phyloP scores from a whole-genome alignment of 306 rosid species.

The Canavalia ensiformis region DNA sequence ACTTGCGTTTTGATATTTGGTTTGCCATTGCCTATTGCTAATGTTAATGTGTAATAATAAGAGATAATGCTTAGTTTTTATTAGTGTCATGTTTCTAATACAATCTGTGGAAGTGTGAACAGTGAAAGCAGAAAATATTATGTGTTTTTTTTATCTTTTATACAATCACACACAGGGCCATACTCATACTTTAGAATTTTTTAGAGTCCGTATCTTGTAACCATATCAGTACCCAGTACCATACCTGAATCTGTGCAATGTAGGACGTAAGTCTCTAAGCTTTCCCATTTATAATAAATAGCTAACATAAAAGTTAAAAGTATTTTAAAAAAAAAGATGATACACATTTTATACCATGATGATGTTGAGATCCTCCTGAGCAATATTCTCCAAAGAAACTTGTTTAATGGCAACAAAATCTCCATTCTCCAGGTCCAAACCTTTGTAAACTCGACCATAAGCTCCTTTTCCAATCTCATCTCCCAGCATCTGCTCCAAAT shows the following conservation, averaged over 20 bases:
- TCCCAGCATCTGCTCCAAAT: slow-evolving; percentile 88
- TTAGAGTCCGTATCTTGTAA: not conserved
- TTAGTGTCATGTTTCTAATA: not conserved
- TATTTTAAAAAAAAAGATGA: not conserved
- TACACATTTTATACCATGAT: slow-evolving; percentile 76
- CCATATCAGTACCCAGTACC: not conserved
- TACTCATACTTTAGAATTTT: not conserved
- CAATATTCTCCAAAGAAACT: slow-evolving; percentile 99
- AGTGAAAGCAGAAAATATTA: not conserved
- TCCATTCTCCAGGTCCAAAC: slow-evolving; percentile 98
- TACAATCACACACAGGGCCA: not conserved
- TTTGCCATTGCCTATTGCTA: not conserved
- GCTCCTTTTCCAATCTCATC: slow-evolving; percentile 99
- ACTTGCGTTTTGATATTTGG: not conserved
- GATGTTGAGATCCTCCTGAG: slow-evolving; percentile 98
- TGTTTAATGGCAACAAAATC: slow-evolving; percentile 98
- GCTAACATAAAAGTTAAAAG: slow-evolving; percentile 3
- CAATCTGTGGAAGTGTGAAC: not conserved
- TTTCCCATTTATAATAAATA: slow-evolving; percentile 31
- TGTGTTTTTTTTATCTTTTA: not conserved
- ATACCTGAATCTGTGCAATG: not conserved
- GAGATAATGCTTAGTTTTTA: not conserved
- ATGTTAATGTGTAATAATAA: not conserved
- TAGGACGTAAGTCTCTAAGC: slow-evolving; percentile 13
- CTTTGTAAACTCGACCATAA: slow-evolving; percentile 97